These are phyloP conservation scores for Epichloe sibirici DNA, from an alignment of 2,329 filamentous ascomycete genomes.

Conservation along the genomic window DNA sequence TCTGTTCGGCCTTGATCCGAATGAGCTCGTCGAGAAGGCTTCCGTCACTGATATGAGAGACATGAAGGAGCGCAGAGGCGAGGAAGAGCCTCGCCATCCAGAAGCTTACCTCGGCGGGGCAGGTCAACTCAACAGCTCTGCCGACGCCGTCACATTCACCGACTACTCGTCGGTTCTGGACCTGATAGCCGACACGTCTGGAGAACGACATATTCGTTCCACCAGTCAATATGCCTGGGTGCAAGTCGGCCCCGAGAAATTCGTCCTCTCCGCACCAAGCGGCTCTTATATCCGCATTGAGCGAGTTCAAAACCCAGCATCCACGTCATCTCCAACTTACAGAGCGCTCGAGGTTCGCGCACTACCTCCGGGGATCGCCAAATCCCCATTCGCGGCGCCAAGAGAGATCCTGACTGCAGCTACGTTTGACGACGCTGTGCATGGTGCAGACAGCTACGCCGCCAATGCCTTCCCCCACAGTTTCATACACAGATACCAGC, in stretches of 20 bases:
- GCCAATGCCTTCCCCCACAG: slow-evolving; percentile 49
- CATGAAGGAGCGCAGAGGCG: slow-evolving; percentile 36
- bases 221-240: slow-evolving; percentile 78
- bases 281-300: slow-evolving; percentile 50
- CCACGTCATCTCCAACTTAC: slow-evolving; percentile 19
- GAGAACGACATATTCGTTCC: slow-evolving; percentile 64
- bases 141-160: slow-evolving; percentile 58
- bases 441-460: slow-evolving; percentile 75
- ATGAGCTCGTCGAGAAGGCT: slow-evolving; percentile 58
- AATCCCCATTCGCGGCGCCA: slow-evolving; percentile 55
- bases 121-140: slow-evolving; percentile 7
- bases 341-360: slow-evolving; percentile 36
- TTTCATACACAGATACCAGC: slow-evolving; percentile 53
- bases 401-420: slow-evolving; percentile 52
- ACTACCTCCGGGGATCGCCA: slow-evolving; percentile 30
- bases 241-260: slow-evolving; percentile 55
- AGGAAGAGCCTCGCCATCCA: slow-evolving; percentile 21
- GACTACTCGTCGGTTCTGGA: slow-evolving; percentile 91
- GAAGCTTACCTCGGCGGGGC: slow-evolving; percentile 5
- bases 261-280: slow-evolving; percentile 54
- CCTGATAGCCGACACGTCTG: slow-evolving; percentile 68
- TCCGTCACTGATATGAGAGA: slow-evolving; percentile 48
- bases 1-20: slow-evolving; percentile 81
- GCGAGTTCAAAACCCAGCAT: slow-evolving; percentile 16
- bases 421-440: slow-evolving; percentile 64